Conservation (phyloP, 176 grass and related monocot genomes). For the Oryza punctata region DNA sequence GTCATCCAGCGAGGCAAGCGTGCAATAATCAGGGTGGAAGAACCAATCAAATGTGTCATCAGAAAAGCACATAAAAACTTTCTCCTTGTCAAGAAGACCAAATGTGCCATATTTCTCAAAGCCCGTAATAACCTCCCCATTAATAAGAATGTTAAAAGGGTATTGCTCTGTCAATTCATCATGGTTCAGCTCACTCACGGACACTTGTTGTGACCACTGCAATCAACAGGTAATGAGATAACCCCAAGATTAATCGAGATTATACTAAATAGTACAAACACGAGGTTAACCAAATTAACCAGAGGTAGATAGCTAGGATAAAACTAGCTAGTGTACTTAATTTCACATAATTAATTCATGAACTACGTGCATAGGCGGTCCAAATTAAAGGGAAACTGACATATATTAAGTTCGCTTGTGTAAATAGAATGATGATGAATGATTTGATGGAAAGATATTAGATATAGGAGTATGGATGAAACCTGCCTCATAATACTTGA, state of each 20-base stretch:
- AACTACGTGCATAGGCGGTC: too few species aligned
- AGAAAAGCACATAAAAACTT: too few species aligned
- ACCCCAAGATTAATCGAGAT: background rate
- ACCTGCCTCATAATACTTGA: slow-evolving; percentile 23
- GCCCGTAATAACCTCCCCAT: background rate
- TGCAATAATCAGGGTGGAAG: background rate
- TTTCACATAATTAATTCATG: background rate
- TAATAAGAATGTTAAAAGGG: background rate
- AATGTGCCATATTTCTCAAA: background rate
- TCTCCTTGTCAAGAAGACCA: too few species aligned
- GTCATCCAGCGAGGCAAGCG: background rate
- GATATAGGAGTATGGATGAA: background rate
- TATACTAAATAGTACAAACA: background rate
- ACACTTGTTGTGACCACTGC: background rate
- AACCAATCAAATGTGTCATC: slow-evolving; percentile 14
- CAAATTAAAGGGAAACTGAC: too few species aligned
- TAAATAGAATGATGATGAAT: background rate
- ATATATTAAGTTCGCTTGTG: too few species aligned
- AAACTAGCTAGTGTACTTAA: background rate
- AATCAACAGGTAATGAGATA: background rate
- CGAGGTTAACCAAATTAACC: background rate
- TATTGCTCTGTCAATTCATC: background rate
- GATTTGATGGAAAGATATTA: background rate
- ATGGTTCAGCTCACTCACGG: background rate
- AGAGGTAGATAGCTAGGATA: too few species aligned